Conservation (phyloP, 2,329 filamentous ascomycete genomes). For the Xylariaceae sp. region DNA sequence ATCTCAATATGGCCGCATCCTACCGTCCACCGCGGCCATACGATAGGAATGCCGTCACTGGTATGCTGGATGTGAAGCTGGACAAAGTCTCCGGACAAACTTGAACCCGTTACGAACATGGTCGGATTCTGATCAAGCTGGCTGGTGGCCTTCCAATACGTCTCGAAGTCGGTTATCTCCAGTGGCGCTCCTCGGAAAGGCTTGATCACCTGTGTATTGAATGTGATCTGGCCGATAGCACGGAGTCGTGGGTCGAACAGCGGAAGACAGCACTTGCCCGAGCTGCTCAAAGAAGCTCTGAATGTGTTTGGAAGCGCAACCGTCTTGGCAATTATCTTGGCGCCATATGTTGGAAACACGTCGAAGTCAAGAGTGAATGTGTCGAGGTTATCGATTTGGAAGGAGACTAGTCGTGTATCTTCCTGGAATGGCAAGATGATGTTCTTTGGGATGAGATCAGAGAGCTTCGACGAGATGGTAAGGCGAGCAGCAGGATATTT, state of each 20-base stretch:
- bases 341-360: constrained; percentile 94
- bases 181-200: constrained; percentile 88
- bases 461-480: constrained; percentile 94
- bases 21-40: constrained; percentile 84
- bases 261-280: constrained; percentile 77
- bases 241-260: constrained; percentile 88
- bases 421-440: constrained; percentile 94
- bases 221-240: constrained; percentile 89
- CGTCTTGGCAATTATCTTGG: constrained; percentile 94
- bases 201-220: constrained; percentile 94
- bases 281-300: constrained; percentile 67
- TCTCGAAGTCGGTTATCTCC: constrained; percentile 97
- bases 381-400: constrained; percentile 91
- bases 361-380: constrained; percentile 95
- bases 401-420: constrained; percentile 87
- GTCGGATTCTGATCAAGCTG: constrained; percentile 82
- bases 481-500: constrained; percentile 93
- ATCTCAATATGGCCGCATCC: constrained; percentile 73
- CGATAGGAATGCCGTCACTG: constrained; percentile 77
- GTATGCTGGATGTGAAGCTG: constrained; percentile 90
- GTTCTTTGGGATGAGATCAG: constrained; percentile 93
- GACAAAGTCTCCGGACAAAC: constrained; percentile 91
- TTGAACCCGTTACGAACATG: constrained; percentile 89
- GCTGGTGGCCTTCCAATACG: constrained; percentile 98
- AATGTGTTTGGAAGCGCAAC: constrained; percentile 88